These are phyloP conservation scores for Boletellus sp. DNA, from an alignment of 768 basidiomycete species.

Conservation along the genomic window DNA sequence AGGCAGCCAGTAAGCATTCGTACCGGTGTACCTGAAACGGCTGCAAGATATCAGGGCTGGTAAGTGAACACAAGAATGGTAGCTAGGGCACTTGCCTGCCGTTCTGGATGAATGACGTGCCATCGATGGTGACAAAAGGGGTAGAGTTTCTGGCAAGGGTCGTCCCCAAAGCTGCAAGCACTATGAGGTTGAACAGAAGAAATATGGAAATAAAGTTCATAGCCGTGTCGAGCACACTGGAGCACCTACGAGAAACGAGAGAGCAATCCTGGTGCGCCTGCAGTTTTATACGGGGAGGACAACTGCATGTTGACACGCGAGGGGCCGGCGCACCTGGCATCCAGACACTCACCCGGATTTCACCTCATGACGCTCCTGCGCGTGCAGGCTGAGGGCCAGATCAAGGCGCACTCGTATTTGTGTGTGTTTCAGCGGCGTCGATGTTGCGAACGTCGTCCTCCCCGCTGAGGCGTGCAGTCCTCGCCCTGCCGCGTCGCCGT, in stretches of 20 bases:
- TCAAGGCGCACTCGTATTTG: neutral
- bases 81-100: slow-evolving; percentile 39
- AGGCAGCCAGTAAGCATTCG: slow-evolving; percentile 67
- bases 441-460: slow-evolving; percentile 15
- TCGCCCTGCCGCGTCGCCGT: slow-evolving; percentile 6
- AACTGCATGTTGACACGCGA: neutral
- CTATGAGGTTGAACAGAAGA: slow-evolving; percentile 30
- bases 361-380: neutral
- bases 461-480: slow-evolving; percentile 1
- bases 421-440: neutral
- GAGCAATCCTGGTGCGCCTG: slow-evolving; percentile 15
- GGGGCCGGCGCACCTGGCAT: no score
- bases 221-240: slow-evolving; percentile 14
- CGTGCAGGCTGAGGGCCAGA: no score
- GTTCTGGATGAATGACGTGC: slow-evolving; percentile 50
- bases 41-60: slow-evolving; percentile 32
- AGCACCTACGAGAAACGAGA: neutral
- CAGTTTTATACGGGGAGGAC: neutral
- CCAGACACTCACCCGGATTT: slow-evolving; percentile 3
- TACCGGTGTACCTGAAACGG: slow-evolving; percentile 45
- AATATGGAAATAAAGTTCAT: slow-evolving; percentile 36
- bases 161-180: slow-evolving; percentile 29
- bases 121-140: slow-evolving; percentile 44
- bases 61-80: neutral
- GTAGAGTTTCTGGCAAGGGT: slow-evolving; percentile 28